Percentiles rank a stretch among this genome's conserved stretches.
Evolutionary conservation across 192 early-diverging fungal genomes (phyloP).

Genomic region (Linnemannia hyalina): DNA sequence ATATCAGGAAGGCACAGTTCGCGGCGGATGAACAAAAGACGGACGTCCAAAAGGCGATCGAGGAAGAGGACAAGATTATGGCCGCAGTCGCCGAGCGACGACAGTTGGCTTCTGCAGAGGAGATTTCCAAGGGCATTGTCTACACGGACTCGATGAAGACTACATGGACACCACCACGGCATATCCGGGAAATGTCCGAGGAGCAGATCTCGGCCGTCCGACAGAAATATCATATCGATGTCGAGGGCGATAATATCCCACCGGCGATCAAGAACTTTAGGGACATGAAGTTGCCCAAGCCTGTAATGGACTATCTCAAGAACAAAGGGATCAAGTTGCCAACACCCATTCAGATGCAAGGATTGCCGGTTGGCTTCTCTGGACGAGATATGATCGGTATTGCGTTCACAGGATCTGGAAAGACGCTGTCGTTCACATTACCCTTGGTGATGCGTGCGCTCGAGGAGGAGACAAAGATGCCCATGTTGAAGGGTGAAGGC

Average conservation of each 20-base stretch:
- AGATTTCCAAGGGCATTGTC: conserved; percentile 87
- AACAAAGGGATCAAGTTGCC: conserved; percentile 88
- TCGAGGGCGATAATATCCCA: conserved; percentile 88
- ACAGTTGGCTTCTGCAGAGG: conserved; percentile 85
- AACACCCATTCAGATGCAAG: conserved; percentile 97
- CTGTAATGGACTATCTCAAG: conserved; percentile 84
- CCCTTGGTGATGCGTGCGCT: conserved; percentile 95
- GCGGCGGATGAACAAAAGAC: conserved; percentile 68
- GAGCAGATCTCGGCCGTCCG: conserved; percentile 69
- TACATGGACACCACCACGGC: conserved; percentile 84
- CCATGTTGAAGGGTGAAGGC: conserved; percentile 87
- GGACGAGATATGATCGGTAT: conserved; percentile 99
- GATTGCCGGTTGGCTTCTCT: conserved; percentile 90
- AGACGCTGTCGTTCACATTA: conserved; percentile 94
- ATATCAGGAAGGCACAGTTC: conserved; percentile 69
- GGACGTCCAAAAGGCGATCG: conserved; percentile 83
- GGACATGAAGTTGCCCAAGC: conserved; percentile 88
- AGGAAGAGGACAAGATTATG: conserved; percentile 87
- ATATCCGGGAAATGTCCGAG: conserved; percentile 72
- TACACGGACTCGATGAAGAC: conserved; percentile 92
- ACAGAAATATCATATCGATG: conserved; percentile 90
- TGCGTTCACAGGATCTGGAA: conserved; percentile 98
- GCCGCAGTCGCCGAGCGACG: conserved; percentile 85
- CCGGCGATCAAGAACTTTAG: conserved; percentile 87
- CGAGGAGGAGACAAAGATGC: conserved; percentile 90